Conservation (phyloP, 2,329 filamentous ascomycete species). For the Elsinoe arachidis region DNA sequence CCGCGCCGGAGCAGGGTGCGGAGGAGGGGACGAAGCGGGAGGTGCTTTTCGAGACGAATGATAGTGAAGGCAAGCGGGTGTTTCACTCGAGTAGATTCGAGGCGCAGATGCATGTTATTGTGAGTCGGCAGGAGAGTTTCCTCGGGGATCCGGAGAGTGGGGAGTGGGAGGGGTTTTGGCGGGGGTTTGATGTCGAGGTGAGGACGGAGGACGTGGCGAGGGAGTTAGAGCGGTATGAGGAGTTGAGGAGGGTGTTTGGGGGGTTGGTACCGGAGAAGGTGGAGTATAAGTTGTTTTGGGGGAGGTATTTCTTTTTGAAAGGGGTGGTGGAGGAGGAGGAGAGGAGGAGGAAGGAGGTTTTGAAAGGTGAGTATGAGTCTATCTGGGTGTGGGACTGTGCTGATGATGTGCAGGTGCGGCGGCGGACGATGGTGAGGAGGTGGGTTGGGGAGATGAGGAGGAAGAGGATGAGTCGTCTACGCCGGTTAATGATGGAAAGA, state of each 20-base stretch:
- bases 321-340: slow-evolving; percentile 92
- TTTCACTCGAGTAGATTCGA: slow-evolving; percentile 93
- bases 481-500: slow-evolving; percentile 21
- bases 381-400: neutral
- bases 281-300: slow-evolving; percentile 87
- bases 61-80: slow-evolving; percentile 76
- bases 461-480: slow-evolving; percentile 28
- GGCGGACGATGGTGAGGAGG: slow-evolving; percentile 63
- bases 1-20: slow-evolving; percentile 53
- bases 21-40: slow-evolving; percentile 40
- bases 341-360: slow-evolving; percentile 72
- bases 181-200: slow-evolving; percentile 67
- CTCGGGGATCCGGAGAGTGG: slow-evolving; percentile 64
- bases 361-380: slow-evolving; percentile 46
- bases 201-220: slow-evolving; percentile 76
- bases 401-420: slow-evolving; percentile 47
- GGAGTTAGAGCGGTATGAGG: slow-evolving; percentile 78
- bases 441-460: slow-evolving; percentile 61
- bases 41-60: slow-evolving; percentile 88
- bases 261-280: slow-evolving; percentile 87
- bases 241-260: slow-evolving; percentile 85
- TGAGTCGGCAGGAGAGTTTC: slow-evolving; percentile 75
- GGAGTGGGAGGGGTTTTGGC: slow-evolving; percentile 62
- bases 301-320: slow-evolving; percentile 87
- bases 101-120: slow-evolving; percentile 90